Conservation (phyloP, 306 rosid genomes). For the Rosa rugosa region DNA sequence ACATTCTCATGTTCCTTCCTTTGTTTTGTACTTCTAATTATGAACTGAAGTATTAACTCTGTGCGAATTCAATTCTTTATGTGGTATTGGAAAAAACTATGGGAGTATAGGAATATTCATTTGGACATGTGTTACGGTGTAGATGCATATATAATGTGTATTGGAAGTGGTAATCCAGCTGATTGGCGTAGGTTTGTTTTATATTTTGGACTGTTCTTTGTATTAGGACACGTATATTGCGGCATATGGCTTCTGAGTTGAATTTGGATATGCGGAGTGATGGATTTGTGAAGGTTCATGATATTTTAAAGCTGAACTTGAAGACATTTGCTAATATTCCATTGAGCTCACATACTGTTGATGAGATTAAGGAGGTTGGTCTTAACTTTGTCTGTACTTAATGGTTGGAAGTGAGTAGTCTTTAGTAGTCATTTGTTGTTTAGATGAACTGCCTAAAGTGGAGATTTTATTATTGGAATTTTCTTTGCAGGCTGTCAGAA, state of each 20-base stretch:
- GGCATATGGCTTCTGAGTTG: slow-evolving; percentile 86
- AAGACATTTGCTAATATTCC: slow-evolving; percentile 83
- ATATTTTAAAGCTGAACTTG: slow-evolving; percentile 65
- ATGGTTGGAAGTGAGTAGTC: background rate
- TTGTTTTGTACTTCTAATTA: background rate
- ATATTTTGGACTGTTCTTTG: background rate
- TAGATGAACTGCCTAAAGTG: background rate
- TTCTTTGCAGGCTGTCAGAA: slow-evolving; percentile 66
- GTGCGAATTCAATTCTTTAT: background rate
- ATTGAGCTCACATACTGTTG: slow-evolving; percentile 65
- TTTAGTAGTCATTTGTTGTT: background rate
- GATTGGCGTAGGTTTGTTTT: background rate
- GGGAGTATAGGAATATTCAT: too few species aligned
- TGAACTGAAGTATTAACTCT: background rate
- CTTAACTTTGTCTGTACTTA: background rate
- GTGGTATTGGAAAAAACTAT: background rate
- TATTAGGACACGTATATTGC: slow-evolving; percentile 76
- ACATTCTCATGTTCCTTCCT: slow-evolving; percentile 2
- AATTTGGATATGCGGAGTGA: slow-evolving; percentile 69
- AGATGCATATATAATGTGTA: background rate
- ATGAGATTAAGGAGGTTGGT: slow-evolving; percentile 86
- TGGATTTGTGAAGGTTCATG: slow-evolving; percentile 79
- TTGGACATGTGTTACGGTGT: background rate
- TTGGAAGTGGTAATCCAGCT: background rate
- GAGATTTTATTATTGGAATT: background rate